A percentile compares a stretch with the other conserved stretches of the same genome.
Evolutionary conservation across 139 green algal species (phyloP).

Genomic region (Ulvella scutata): DNA sequence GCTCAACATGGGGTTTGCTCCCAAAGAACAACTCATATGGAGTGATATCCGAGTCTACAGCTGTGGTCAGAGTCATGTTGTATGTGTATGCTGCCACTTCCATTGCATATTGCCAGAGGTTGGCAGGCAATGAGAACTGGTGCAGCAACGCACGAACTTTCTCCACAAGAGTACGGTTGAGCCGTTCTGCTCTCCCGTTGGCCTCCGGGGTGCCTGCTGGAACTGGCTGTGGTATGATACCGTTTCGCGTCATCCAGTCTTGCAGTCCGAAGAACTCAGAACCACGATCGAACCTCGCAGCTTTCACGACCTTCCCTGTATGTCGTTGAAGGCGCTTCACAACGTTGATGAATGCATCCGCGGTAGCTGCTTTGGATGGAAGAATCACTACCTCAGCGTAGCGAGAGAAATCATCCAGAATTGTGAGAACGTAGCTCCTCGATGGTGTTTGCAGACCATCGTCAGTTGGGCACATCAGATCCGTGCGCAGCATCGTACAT

Average conservation of each 20-base stretch:
- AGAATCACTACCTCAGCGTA: background rate
- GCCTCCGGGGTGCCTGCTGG: constrained; percentile 15
- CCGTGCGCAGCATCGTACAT: constrained; percentile 7
- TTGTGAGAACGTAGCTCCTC: background rate
- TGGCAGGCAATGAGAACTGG: background rate
- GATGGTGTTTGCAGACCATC: background rate
- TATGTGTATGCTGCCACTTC: background rate
- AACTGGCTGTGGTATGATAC: constrained; percentile 6
- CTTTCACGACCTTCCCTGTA: background rate
- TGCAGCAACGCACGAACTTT: constrained; percentile 5
- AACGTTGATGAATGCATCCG: background rate
- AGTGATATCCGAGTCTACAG: background rate
- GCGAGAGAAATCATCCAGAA: constrained; percentile 10
- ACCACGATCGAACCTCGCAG: background rate
- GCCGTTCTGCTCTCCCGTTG: constrained; percentile 16
- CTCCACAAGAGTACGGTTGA: constrained; percentile 13
- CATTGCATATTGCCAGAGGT: background rate
- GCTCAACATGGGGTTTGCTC: background rate
- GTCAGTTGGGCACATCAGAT: constrained; percentile 3
- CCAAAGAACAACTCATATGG: constrained; percentile 2
- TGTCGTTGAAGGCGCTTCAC: background rate
- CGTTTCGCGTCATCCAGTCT: background rate
- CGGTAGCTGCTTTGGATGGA: background rate
- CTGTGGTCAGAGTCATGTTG: background rate
- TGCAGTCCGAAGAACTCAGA: background rate